phyloP scores from a whole-genome alignment of 1,284 basidiomycete species.

The Fomes fomentarius region DNA sequence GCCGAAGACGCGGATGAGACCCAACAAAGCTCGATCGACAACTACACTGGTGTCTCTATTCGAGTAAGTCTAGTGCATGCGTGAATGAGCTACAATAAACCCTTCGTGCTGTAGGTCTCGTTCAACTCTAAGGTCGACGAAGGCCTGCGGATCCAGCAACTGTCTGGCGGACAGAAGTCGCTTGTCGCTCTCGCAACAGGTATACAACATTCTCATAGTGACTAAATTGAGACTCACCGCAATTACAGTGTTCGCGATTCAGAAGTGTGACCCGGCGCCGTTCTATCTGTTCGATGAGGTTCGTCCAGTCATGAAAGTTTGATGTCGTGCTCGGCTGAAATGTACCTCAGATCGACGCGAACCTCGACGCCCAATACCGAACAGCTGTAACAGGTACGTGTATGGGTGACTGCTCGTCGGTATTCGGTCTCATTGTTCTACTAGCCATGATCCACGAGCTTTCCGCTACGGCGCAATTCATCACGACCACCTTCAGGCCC shows the following conservation, averaged over 20 bases:
- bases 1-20: conserved; percentile 69
- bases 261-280: conserved; percentile 98
- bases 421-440: background rate
- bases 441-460: conserved; percentile 94
- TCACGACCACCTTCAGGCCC: conserved; percentile 97
- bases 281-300: conserved; percentile 99
- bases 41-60: conserved; percentile 96
- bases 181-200: conserved; percentile 94
- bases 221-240: background rate
- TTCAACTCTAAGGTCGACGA: conserved; percentile 99
- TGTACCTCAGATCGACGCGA: conserved; percentile 83
- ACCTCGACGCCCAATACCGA: conserved; percentile 96
- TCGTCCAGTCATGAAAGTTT: conserved; percentile 8
- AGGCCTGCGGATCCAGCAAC: conserved; percentile 93
- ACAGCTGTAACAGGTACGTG: conserved; percentile 90
- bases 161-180: conserved; percentile 98
- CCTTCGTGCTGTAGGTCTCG: conserved; percentile 67
- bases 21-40: conserved; percentile 82
- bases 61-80: conserved; percentile 45
- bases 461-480: conserved; percentile 90
- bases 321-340: background rate
- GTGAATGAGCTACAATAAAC: conserved; percentile 1
- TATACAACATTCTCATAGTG: conserved; percentile 33
- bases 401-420: background rate
- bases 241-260: conserved; percentile 91